Evolutionary conservation across 495 filamentous ascomycete species (phyloP).

Genomic region (Lophium mytilinum): DNA sequence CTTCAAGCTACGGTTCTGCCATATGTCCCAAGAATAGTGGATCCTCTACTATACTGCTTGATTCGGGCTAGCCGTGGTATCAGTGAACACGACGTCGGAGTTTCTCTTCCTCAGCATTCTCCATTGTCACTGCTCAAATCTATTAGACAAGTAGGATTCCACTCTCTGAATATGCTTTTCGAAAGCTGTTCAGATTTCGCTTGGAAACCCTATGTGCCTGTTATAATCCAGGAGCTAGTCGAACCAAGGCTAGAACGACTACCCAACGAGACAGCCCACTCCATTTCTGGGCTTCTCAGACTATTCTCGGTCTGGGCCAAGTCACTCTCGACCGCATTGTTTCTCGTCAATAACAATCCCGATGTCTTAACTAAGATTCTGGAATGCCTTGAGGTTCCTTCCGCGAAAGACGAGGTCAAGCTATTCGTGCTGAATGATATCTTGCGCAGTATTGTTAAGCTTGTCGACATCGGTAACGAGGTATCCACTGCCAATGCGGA

Average conservation of each 20-base stretch:
- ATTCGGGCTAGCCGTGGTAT: conserved; percentile 55
- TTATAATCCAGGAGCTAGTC: conserved; percentile 66
- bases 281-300: conserved; percentile 71
- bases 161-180: conserved; percentile 72
- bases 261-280: conserved; percentile 78
- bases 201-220: conserved; percentile 61
- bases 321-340: conserved; percentile 54
- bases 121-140: conserved; percentile 51
- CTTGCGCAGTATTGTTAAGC: conserved; percentile 55
- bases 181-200: conserved; percentile 54
- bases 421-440: conserved; percentile 68
- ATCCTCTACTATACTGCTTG: conserved; percentile 71
- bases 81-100: conserved; percentile 34
- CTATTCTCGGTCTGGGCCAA: conserved; percentile 75
- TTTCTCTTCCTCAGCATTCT: conserved; percentile 26
- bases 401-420: conserved; percentile 82
- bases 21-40: conserved; percentile 55
- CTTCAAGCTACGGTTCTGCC: conserved; percentile 59
- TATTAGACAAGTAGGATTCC: conserved; percentile 64
- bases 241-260: conserved; percentile 71
- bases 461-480: conserved; percentile 50
- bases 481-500: conserved; percentile 16
- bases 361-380: conserved; percentile 59
- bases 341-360: conserved; percentile 57
- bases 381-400: conserved; percentile 61